Percentiles rank a stretch among this genome's conserved stretches.
Conservation (phyloP, 306 rosid genomes). For the Quercus agrifolia region DNA sequence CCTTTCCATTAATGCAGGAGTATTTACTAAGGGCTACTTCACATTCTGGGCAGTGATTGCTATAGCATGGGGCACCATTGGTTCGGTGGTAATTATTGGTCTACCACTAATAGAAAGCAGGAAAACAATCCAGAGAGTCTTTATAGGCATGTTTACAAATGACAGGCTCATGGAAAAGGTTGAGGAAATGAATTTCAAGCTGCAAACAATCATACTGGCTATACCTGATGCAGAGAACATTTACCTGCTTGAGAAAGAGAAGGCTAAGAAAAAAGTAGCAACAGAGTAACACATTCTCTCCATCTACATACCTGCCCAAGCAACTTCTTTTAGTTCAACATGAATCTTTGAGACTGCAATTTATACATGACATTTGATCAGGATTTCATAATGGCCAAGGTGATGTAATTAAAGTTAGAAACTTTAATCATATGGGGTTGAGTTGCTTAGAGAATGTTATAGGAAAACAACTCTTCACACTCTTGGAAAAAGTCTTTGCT, state of each 20-base stretch:
- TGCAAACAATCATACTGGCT: conserved; percentile 58
- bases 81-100: conserved; percentile 67
- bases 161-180: conserved; percentile 71
- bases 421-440: too few relatives aligned
- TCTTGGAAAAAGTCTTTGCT: too few relatives aligned
- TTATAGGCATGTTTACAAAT: conserved; percentile 70
- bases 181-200: conserved; percentile 65
- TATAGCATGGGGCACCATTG: conserved; percentile 85
- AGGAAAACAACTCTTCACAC: too few relatives aligned
- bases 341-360: too few relatives aligned
- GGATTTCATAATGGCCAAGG: too few relatives aligned
- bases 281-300: conserved; percentile 7
- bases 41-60: conserved; percentile 87
- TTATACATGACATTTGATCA: too few relatives aligned
- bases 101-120: conserved; percentile 73
- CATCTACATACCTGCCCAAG: too few relatives aligned
- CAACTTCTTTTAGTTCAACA: too few relatives aligned
- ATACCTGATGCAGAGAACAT: conserved; percentile 76
- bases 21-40: conserved; percentile 65
- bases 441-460: too few relatives aligned
- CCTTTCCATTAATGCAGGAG: conserved; percentile 46
- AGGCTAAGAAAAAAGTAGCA: conserved; percentile 44
- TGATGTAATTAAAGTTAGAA: too few relatives aligned
- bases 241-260: conserved; percentile 67
- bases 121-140: conserved; percentile 57